Percentiles rank a stretch among this genome's conserved stretches.
Conservation (phyloP, 768 basidiomycete genomes). For the Boletus pseudopeckii region DNA sequence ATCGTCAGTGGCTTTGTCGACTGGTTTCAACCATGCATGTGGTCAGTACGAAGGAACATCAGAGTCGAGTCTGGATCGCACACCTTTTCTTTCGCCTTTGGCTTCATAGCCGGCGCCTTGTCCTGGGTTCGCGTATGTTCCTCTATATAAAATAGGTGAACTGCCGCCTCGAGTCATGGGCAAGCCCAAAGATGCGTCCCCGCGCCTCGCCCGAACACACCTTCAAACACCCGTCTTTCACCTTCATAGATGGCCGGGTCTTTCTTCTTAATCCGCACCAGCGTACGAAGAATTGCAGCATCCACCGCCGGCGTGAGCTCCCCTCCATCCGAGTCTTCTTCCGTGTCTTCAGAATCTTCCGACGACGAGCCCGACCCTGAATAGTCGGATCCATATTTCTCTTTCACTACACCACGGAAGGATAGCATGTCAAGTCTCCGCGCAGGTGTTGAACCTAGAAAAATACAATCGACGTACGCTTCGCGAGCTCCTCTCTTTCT, state of each 20-base stretch:
- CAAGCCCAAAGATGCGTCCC: neutral
- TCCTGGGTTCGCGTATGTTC: conserved; percentile 49
- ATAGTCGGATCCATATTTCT: conserved; percentile 79
- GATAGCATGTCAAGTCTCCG: neutral
- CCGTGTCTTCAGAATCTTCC: conserved; percentile 66
- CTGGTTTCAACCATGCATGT: conserved; percentile 29
- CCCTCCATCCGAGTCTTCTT: conserved; percentile 94
- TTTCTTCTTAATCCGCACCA: conserved; percentile 76
- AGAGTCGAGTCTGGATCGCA: neutral
- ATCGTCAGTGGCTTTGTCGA: conserved; percentile 66
- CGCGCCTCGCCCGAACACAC: conserved; percentile 35
- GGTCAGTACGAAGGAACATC: conserved; percentile 1
- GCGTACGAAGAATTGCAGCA: conserved; percentile 87
- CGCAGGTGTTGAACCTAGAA: neutral
- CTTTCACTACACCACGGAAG: conserved; percentile 54
- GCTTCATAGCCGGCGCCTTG: conserved; percentile 21
- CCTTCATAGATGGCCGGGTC: conserved; percentile 84
- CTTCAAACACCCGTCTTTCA: conserved; percentile 72
- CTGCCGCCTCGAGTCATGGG: neutral
- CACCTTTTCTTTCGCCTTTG: conserved; percentile 52
- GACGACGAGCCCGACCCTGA: conserved; percentile 36
- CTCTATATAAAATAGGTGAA: conserved; percentile 41
- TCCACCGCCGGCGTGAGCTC: conserved; percentile 92
- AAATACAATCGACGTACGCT: conserved; percentile 46
- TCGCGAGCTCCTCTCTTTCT: conserved; percentile 79